Conservation (phyloP, 108 stramenopile species). For the Cyclotella cryptica region DNA sequence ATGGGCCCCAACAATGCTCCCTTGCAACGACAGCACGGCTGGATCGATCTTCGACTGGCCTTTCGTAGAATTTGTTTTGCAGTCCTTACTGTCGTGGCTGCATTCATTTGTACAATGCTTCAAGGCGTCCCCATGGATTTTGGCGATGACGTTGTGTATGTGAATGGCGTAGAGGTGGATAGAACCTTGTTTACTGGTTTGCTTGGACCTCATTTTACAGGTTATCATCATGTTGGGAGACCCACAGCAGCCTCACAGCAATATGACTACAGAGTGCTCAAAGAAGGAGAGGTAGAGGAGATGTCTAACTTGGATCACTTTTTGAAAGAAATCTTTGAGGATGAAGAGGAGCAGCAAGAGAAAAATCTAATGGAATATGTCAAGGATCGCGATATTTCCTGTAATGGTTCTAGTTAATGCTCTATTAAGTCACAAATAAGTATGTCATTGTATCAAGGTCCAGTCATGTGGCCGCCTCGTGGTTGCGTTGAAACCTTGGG, state of each 20-base stretch:
- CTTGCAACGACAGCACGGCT: background rate
- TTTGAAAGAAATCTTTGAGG: background rate
- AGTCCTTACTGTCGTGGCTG: constrained; percentile 25
- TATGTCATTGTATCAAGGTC: too few relatives aligned
- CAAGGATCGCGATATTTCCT: background rate
- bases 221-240: constrained; percentile 6
- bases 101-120: constrained; percentile 36
- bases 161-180: constrained; percentile 8
- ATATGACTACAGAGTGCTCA: background rate
- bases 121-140: constrained; percentile 26
- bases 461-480: too few relatives aligned
- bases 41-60: constrained; percentile 24
- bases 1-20: background rate
- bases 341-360: background rate
- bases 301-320: background rate
- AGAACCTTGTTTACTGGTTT: constrained; percentile 13
- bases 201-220: constrained; percentile 31
- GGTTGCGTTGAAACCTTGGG: too few relatives aligned
- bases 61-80: constrained; percentile 35
- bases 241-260: too few relatives aligned
- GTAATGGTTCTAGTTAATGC: background rate
- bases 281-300: background rate
- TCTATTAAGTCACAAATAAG: too few relatives aligned
- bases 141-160: background rate
- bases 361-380: background rate